Base-by-base conservation (phyloP, 768 basidiomycete genomes). In the Lactarius vividus region DNA sequence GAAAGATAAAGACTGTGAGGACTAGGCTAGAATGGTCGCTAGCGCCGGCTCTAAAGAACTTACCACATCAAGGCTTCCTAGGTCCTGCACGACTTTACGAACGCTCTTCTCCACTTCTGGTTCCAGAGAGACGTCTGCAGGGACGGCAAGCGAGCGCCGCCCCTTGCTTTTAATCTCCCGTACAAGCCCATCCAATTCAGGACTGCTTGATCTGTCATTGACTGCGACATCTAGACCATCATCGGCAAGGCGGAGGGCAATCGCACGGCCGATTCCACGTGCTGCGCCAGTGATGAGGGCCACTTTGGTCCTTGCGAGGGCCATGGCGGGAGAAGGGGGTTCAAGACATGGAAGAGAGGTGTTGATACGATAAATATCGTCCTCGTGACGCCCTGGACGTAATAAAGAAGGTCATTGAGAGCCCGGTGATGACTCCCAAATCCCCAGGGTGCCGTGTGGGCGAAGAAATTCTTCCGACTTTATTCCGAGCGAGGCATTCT, bases 251-350 rank as follows among this genome's bases (percentile, higher is more conserved):
- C 69, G 65, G 42, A 72, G 70, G 9, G 71, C 71, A 29, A 72
- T 67, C 5, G 60, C 71, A 33, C 63, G 65, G 23, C 71, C 71
- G 26, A 72, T 68, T 11, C 69, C 71, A n/a, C 69, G 67, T 28
- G 71, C 71, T 26, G 69, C 71, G 29, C 71, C 71, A 2, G 71
- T 72, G 42, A 72, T 61, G 16, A 72, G 63, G 35, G 71, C 71
- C 8, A 72, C 71, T 55, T 44, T 66, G 20, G 61, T 55, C 10
- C 7, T 66, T 9, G n/a, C 23, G 2, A 35, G 10, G 42, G 54
- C 6, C 35, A 57, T 56, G 13, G 42, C 16, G 8, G 4, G 44
- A 16, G 54, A 15, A 11, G 28, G 39, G 33, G n/a, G 29, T n/a
- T 16, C 3, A 23, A 37, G 33, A 26, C 15, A n/a, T 39, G 31